Evolutionary conservation across 2,329 filamentous ascomycete genomes (phyloP), one percentile per base, ranked within the genome.

Genomic region (Exophiala oligosperma): DNA sequence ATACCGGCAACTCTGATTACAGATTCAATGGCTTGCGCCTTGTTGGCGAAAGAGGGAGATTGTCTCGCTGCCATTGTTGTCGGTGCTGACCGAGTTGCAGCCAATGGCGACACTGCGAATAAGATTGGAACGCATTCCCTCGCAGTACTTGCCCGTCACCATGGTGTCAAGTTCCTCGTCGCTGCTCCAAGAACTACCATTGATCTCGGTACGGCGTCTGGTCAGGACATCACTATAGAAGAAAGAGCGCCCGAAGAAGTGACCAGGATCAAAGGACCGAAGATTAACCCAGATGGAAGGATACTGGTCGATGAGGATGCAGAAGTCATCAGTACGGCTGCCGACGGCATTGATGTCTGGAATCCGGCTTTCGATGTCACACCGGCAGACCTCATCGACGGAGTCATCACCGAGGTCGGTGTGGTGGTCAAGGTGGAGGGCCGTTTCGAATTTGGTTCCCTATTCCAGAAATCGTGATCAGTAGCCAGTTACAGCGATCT

Each of bases 341-440:
- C 86, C 4, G 78, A 82, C 69, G 85, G 85, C 1, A 92, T 97
- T 62, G 79, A 83, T 41, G 92, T 97, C 7, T 99, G 94, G 92
- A 99, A 99, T 72, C 94, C 94, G 32, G 90, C 92, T 0, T 99
- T 99, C 71, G 94, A 99, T 70, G 90, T 99, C 35, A 99, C 94
- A 8, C 93, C 94, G 0, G 85, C 89, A 38, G 84, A 85, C 62
- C 77, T 97, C 53, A 97, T 99, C 64, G 94, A 99, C 73, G 92
- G 90, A 1, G 89, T 99, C 57, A 90, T 97, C 63, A 99, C 94
- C 0, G 94, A 99, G 76, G 86, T 89, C 67, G 93, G 93, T 0
- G 90, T 92, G 6, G 86, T 95, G 2, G 87, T 91, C 68, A 96
- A 93, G 79, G 71, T 76, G 2, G 80, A 87, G 57, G 92, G 91